phyloP scores from a whole-genome alignment of 2,329 filamentous ascomycete genomes.

The Fusarium bulbicola region DNA sequence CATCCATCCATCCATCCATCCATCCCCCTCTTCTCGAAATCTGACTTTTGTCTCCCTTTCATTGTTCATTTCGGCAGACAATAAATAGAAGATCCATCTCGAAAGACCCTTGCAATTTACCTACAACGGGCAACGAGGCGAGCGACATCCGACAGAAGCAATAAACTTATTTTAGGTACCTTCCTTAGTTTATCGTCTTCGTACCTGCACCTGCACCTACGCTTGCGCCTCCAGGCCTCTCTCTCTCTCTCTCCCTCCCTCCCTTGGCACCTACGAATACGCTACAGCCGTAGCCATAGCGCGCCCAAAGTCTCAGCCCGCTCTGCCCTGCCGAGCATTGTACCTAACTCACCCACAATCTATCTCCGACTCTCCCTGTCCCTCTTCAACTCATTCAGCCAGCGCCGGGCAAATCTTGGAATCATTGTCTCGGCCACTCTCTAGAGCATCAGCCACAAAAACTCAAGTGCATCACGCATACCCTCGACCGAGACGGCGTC shows the following conservation, averaged over 20 bases:
- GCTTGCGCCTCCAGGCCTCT: neutral
- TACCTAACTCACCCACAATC: slow-evolving; percentile 2
- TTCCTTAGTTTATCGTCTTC: neutral
- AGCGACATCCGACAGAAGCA: slow-evolving; percentile 29
- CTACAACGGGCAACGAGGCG: slow-evolving; percentile 10
- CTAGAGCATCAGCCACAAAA: neutral
- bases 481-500: slow-evolving; percentile 33
- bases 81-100: slow-evolving; percentile 24
- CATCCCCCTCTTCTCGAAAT: slow-evolving; percentile 3
- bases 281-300: slow-evolving; percentile 22
- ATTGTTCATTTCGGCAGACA: slow-evolving; percentile 29
- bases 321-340: slow-evolving; percentile 15
- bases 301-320: slow-evolving; percentile 29
- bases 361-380: neutral
- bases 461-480: slow-evolving; percentile 1
- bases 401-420: neutral
- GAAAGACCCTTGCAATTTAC: slow-evolving; percentile 15
- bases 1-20: neutral
- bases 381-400: neutral
- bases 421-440: neutral
- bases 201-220: neutral
- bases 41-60: slow-evolving; percentile 15
- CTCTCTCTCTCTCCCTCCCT: neutral
- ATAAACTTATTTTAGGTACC: neutral
- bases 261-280: slow-evolving; percentile 21